Base-by-base conservation (phyloP, 257 asterid species). In the Leptodermis oblonga region DNA sequence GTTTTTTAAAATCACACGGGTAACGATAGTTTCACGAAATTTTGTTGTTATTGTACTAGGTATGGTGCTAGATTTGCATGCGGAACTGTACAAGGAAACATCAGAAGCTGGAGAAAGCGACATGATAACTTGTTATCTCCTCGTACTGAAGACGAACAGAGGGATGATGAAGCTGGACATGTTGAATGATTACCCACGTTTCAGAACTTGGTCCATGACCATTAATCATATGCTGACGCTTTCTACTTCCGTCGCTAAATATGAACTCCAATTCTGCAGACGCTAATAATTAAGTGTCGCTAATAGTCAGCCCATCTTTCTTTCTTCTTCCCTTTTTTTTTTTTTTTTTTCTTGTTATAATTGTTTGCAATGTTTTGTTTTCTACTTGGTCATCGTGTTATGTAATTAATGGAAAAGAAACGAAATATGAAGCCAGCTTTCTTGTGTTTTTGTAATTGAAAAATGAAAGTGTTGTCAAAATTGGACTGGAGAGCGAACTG, bases 191-290 rank as follows among this genome's bases (percentile, higher is more conserved):
- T 77, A 89, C 39, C 81, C 83, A 72, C 77, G 68, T 20, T 86
- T 87, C 78, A 80, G 69, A 70, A 87, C 83, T 51, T 88, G 96
- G 97, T 89, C 95, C 10, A 81, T 81, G 83, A 82, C 96, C 45
- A 82, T 92, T 70, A 84, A 87, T 78, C 96, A 87, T 70, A 87
- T 92, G 96, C 69, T 92, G 58, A 80, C 79, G 82, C 92, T 92
- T 60, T 89, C 92, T 36, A 69, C 89, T 70, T 82, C 94, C 23
- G 79, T 78, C 52, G 73, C 85, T 60, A 85, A 82, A 82, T 85
- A 80, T 61, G 85, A 86, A 67, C 82, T 81, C 56, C 90, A 90
- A 68, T 80, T 74, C 74, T 86, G 82, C 75, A 77, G 80, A 79
- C 46, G 53, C 49, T 86, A 75, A 85, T n/a, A 70, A 67, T 10